Percentiles rank a stretch among this genome's conserved stretches.
Conservation (phyloP, 2,329 filamentous ascomycete species). For the Arthrobotrys pseudoclavata region DNA sequence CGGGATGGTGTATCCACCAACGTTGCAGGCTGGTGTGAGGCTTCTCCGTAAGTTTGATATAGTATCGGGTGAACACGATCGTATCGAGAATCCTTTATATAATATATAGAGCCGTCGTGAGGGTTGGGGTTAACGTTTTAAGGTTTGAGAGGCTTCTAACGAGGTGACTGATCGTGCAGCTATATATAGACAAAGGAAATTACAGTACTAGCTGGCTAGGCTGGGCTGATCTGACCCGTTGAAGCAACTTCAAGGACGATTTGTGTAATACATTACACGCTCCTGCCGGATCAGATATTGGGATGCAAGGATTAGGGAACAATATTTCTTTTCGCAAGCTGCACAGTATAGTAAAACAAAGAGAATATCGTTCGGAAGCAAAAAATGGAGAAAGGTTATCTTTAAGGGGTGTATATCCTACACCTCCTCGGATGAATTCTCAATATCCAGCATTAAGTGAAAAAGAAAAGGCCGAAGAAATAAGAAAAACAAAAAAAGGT, state of each 20-base stretch:
- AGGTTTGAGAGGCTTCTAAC: not conserved
- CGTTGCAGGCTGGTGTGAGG: no score
- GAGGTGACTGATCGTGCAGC: not conserved
- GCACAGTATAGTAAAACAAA: constrained; percentile 11
- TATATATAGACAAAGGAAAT: not conserved
- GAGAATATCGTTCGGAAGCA: not conserved
- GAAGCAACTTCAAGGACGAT: not conserved
- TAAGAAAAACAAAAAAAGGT: not conserved
- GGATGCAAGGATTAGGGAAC: constrained; percentile 2
- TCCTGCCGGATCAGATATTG: not conserved
- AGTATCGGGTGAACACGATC: not conserved
- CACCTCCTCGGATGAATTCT: not conserved
- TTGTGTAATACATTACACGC: constrained; percentile 26
- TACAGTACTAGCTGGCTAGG: not conserved
- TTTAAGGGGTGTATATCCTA: not conserved
- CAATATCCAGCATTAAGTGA: constrained; percentile 15
- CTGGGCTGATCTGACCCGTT: not conserved
- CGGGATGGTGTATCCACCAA: no score
- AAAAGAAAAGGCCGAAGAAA: constrained; percentile 7
- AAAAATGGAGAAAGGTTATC: constrained; percentile 2
- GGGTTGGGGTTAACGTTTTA: no score
- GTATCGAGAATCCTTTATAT: no score
- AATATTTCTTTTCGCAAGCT: constrained; percentile 22
- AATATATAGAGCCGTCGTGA: no score
- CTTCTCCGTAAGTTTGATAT: not conserved